Percentiles rank a stretch among this genome's conserved stretches.
Conservation (phyloP, 2,329 filamentous ascomycete genomes). For the Xylariaceae sp. region DNA sequence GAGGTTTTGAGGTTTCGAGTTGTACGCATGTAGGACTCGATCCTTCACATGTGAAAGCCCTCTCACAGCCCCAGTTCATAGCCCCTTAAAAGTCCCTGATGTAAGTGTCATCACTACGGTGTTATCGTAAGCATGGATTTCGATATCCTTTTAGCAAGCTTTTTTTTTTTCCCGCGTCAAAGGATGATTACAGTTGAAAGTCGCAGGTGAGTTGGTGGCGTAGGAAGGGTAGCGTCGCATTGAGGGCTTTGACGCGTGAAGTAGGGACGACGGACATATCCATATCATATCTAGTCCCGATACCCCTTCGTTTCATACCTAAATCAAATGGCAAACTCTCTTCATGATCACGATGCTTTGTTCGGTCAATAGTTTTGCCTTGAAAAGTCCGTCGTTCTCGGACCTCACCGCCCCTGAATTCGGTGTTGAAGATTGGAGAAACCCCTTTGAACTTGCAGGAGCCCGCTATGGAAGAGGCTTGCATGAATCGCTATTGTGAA, state of each 20-base stretch:
- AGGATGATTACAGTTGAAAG: background rate
- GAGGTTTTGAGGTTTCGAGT: background rate
- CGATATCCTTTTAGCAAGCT: background rate
- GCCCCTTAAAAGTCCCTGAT: background rate
- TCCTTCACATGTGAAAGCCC: background rate
- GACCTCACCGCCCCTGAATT: background rate
- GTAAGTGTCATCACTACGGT: background rate
- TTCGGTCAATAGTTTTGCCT: background rate
- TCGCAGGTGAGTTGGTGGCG: background rate
- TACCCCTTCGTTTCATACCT: background rate
- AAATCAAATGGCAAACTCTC: background rate
- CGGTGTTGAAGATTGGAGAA: background rate
- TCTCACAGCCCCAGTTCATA: background rate
- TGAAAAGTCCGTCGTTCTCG: background rate
- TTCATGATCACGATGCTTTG: background rate
- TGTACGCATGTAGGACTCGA: background rate
- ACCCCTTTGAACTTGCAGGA: background rate
- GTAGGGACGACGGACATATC: background rate
- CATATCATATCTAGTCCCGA: background rate
- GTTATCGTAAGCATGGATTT: background rate
- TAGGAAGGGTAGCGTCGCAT: background rate
- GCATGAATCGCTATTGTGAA: background rate
- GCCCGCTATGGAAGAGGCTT: background rate
- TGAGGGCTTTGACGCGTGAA: background rate
- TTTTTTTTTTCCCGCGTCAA: background rate